phyloP scores from a whole-genome alignment of 768 basidiomycete species.

The Solioccasus polychromus region DNA sequence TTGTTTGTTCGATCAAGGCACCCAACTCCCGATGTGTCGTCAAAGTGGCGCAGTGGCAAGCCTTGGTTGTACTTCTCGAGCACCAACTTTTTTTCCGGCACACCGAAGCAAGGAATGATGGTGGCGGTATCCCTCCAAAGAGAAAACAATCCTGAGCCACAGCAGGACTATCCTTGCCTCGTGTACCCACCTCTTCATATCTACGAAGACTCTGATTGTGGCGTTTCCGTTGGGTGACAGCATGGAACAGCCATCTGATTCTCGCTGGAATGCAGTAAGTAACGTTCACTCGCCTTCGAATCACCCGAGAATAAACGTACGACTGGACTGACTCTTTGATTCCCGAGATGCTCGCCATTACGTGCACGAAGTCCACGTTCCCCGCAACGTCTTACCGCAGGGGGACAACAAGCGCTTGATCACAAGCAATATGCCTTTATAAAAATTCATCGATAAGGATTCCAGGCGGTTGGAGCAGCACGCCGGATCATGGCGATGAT shows the following conservation, averaged over 20 bases:
- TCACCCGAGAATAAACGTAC: slow-evolving; percentile 9
- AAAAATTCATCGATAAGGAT: not conserved
- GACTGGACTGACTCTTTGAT: too few relatives aligned
- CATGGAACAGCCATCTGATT: slow-evolving; percentile 4
- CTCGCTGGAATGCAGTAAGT: not conserved
- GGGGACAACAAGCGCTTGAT: not conserved
- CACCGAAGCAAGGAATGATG: too few relatives aligned
- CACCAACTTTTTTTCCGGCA: not conserved
- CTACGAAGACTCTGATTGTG: slow-evolving; percentile 13
- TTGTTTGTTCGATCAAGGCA: not conserved
- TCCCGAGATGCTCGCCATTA: slow-evolving; percentile 10
- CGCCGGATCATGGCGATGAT: slow-evolving; percentile 3
- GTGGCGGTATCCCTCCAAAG: not conserved
- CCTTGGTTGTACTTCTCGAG: not conserved
- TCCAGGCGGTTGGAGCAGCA: too few relatives aligned
- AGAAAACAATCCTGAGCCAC: not conserved
- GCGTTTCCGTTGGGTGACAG: slow-evolving; percentile 6
- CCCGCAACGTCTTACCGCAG: not conserved
- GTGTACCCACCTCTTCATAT: not conserved
- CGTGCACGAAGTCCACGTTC: slow-evolving; percentile 6
- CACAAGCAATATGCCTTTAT: not conserved
- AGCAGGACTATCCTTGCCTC: not conserved
- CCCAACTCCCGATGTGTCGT: not conserved
- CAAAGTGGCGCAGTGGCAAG: not conserved
- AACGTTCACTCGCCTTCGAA: slow-evolving; percentile 6